Evolutionary conservation across 345 rosid genomes (phyloP).

Genomic region (Gossypioides kirkii): DNA sequence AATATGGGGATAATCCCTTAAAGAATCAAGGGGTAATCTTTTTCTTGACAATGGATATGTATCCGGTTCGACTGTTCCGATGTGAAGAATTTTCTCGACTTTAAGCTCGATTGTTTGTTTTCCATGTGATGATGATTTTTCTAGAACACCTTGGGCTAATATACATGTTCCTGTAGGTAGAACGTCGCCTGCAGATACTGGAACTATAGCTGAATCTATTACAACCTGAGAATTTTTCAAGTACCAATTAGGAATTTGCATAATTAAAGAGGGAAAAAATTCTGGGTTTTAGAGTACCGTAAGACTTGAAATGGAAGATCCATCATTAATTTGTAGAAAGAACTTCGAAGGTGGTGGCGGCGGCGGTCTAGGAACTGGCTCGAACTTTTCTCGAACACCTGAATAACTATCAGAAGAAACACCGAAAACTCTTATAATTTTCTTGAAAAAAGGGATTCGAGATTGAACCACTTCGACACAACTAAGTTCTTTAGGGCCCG

Average conservation of each 20-base stretch:
- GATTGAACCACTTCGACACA: conserved; percentile 68
- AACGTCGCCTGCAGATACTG: conserved; percentile 35
- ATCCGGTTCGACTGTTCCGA: conserved; percentile 58
- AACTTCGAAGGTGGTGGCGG: conserved; percentile 26
- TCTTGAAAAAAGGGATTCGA: conserved; percentile 54
- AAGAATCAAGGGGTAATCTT: conserved; percentile 56
- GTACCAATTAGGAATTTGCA: not conserved
- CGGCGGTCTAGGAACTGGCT: conserved; percentile 27
- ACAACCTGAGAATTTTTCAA: conserved; percentile 40
- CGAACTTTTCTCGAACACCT: conserved; percentile 38
- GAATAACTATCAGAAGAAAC: conserved; percentile 33
- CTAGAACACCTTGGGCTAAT: conserved; percentile 61
- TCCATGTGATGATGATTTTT: conserved; percentile 19
- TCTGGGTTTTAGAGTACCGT: conserved; percentile 36
- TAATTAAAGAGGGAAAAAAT: not conserved
- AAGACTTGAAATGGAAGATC: conserved; percentile 57
- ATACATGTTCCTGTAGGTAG: conserved; percentile 63
- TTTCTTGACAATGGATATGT: conserved; percentile 63
- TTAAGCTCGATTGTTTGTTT: conserved; percentile 53
- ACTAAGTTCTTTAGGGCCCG: conserved; percentile 29
- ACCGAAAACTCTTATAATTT: conserved; percentile 49
- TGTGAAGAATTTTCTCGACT: conserved; percentile 61
- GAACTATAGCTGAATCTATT: conserved; percentile 49
- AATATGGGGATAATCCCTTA: conserved; percentile 70
- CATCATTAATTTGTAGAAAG: conserved; percentile 59